These are phyloP conservation scores for Puccinellia tenuiflora DNA, from an alignment of 176 grass and related monocot genomes.

Conservation along the genomic window DNA sequence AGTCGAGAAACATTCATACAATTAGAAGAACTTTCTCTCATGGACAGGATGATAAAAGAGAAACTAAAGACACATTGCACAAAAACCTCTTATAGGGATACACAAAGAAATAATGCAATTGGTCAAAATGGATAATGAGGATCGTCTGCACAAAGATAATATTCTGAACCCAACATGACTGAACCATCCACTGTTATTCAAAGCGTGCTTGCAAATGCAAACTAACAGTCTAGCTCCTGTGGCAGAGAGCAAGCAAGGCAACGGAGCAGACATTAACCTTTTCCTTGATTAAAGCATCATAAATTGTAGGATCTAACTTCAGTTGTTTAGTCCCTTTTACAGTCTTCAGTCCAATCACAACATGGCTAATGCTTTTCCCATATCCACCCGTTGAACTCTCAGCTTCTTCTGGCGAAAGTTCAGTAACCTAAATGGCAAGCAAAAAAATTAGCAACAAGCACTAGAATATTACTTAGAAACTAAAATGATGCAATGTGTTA, in stretches of 20 bases:
- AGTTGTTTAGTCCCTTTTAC: conserved; percentile 95
- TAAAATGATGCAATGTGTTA: neutral
- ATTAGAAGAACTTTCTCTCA: too few species aligned
- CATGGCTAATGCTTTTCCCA: conserved; percentile 82
- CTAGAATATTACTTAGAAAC: neutral
- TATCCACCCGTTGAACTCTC: conserved; percentile 81
- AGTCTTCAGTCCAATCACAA: conserved; percentile 91
- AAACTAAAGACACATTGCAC: too few species aligned
- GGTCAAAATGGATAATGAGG: too few species aligned
- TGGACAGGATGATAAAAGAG: too few species aligned
- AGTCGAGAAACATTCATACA: too few species aligned
- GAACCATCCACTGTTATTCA: neutral
- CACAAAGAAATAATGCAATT: too few species aligned
- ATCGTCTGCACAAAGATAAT: too few species aligned
- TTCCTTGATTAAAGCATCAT: conserved; percentile 98
- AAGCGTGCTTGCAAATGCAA: neutral
- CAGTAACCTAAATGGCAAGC: conserved; percentile 65
- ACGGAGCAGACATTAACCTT: conserved; percentile 41
- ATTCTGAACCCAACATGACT: neutral
- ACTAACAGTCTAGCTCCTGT: neutral
- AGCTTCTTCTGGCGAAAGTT: conserved; percentile 88
- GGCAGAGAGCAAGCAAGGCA: neutral
- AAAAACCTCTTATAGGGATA: too few species aligned
- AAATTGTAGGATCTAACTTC: conserved; percentile 92
- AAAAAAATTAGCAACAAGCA: neutral